Percentiles rank a stretch among this genome's conserved stretches.
Evolutionary conservation across 1,284 basidiomycete genomes (phyloP).

Genomic region (Mycena sp.): DNA sequence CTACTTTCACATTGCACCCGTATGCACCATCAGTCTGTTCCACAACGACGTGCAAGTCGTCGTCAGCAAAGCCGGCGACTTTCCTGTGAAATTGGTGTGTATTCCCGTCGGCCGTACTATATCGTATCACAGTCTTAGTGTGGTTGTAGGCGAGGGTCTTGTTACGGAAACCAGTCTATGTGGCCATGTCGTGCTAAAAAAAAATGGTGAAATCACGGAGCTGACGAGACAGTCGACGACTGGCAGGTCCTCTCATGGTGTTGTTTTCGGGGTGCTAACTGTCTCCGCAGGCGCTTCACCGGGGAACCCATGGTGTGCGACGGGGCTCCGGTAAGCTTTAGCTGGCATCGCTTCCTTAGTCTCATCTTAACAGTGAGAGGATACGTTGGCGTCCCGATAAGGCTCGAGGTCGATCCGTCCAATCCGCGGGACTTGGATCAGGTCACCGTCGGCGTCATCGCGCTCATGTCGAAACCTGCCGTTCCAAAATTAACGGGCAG

Average conservation of each 20-base stretch:
- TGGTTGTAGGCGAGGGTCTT: slow-evolving; percentile 1
- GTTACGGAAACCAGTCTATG: slow-evolving; percentile 23
- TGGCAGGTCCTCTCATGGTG: background rate
- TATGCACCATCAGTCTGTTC: slow-evolving; percentile 23
- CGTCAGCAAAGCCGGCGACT: slow-evolving; percentile 13
- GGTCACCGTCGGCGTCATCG: slow-evolving; percentile 21
- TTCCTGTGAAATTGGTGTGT: slow-evolving; percentile 10
- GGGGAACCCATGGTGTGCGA: slow-evolving; percentile 4
- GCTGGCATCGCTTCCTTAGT: background rate
- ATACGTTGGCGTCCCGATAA: slow-evolving; percentile 23
- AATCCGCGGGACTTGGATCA: slow-evolving; percentile 6
- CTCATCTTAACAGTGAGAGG: slow-evolving; percentile 8
- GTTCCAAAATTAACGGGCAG: slow-evolving; percentile 1
- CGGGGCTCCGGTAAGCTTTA: background rate
- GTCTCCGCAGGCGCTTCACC: background rate
- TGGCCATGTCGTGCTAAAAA: slow-evolving; percentile 20
- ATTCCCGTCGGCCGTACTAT: background rate
- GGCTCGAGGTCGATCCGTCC: slow-evolving; percentile 14
- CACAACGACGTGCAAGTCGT: slow-evolving; percentile 23
- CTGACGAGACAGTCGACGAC: slow-evolving; percentile 10
- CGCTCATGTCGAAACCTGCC: slow-evolving; percentile 17
- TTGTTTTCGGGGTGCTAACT: background rate
- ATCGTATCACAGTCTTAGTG: background rate
- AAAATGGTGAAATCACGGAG: slow-evolving; percentile 9
- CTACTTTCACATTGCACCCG: slow-evolving; percentile 14